Percentiles rank a stretch among this genome's conserved stretches.
These are phyloP conservation scores for Celoporthe dispersa DNA, from an alignment of 2,329 filamentous ascomycete genomes.

Conservation along the genomic window DNA sequence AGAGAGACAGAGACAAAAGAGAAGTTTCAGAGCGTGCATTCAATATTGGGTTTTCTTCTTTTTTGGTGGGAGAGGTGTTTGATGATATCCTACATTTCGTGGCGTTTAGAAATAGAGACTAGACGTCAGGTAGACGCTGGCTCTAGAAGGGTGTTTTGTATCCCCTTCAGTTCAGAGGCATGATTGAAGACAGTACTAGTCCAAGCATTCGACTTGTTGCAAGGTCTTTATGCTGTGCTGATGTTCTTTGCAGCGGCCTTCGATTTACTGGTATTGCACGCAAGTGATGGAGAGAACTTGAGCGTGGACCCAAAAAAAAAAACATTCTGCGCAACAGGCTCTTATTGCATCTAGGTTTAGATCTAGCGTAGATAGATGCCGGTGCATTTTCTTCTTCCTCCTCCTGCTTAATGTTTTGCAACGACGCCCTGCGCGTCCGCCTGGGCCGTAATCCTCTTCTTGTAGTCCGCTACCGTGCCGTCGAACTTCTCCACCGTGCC, in stretches of 20 bases:
- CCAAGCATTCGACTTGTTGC: background rate
- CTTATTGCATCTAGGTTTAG: slow-evolving; percentile 1
- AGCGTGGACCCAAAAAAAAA: background rate
- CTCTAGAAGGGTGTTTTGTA: slow-evolving; percentile 10
- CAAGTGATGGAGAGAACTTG: background rate
- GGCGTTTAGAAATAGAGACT: slow-evolving; percentile 1
- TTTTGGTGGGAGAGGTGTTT: background rate
- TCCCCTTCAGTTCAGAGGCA: background rate
- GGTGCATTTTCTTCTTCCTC: background rate
- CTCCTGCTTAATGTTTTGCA: slow-evolving; percentile 57
- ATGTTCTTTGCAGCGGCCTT: background rate
- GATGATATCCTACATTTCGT: slow-evolving; percentile 5
- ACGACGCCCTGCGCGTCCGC: slow-evolving; percentile 88
- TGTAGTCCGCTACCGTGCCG: slow-evolving; percentile 94
- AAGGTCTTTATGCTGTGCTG: background rate
- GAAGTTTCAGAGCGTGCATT: background rate
- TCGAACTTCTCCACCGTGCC: slow-evolving; percentile 96
- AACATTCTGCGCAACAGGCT: background rate
- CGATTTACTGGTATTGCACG: background rate
- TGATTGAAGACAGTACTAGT: background rate
- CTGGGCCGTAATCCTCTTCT: slow-evolving; percentile 92
- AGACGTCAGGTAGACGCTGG: background rate
- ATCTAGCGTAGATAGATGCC: background rate
- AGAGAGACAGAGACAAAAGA: background rate
- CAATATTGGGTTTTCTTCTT: background rate